phyloP scores from a whole-genome alignment of 208 protist species.

The Trypanosoma boissoni region DNA sequence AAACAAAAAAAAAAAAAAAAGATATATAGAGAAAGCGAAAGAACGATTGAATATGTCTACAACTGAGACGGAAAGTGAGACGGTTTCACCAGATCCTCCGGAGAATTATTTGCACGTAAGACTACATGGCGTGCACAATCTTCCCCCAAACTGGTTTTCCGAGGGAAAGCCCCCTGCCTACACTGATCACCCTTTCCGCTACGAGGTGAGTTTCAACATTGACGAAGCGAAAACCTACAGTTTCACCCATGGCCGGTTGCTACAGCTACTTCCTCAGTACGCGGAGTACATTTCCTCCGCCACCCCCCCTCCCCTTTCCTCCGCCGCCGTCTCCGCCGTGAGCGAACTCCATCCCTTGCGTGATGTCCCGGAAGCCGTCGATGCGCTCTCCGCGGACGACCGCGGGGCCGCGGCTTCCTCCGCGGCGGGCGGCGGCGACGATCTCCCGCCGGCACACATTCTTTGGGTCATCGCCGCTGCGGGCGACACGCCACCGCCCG shows the following conservation, averaged over 20 bases:
- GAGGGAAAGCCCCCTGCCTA: slow-evolving; percentile 24
- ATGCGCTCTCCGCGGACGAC: slow-evolving; percentile 10
- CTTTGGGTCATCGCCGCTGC: slow-evolving; percentile 31
- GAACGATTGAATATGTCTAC: slow-evolving; percentile 7
- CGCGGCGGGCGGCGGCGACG: too few species aligned
- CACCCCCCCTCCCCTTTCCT: slow-evolving; percentile 31
- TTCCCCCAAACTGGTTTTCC: slow-evolving; percentile 61
- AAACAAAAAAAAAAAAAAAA: slow-evolving; percentile 7
- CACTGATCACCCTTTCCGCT: slow-evolving; percentile 27
- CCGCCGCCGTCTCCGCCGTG: slow-evolving; percentile 13
- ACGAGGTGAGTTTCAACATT: slow-evolving; percentile 22
- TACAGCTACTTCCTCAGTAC: slow-evolving; percentile 49
- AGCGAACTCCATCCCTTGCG: slow-evolving; percentile 51
- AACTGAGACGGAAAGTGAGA: background rate
- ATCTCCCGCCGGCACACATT: too few species aligned
- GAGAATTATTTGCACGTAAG: slow-evolving; percentile 84
- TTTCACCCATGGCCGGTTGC: slow-evolving; percentile 56
- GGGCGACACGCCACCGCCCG: slow-evolving; percentile 6
- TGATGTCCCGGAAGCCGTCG: slow-evolving; percentile 49
- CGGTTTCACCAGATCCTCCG: background rate
- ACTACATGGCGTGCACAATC: slow-evolving; percentile 45
- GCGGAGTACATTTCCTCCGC: slow-evolving; percentile 54
- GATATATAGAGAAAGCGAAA: slow-evolving; percentile 10
- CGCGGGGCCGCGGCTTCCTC: background rate
- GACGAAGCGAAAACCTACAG: slow-evolving; percentile 17